Conservation (phyloP, 2,329 filamentous ascomycete genomes). For the Xylariaceae sp. region DNA sequence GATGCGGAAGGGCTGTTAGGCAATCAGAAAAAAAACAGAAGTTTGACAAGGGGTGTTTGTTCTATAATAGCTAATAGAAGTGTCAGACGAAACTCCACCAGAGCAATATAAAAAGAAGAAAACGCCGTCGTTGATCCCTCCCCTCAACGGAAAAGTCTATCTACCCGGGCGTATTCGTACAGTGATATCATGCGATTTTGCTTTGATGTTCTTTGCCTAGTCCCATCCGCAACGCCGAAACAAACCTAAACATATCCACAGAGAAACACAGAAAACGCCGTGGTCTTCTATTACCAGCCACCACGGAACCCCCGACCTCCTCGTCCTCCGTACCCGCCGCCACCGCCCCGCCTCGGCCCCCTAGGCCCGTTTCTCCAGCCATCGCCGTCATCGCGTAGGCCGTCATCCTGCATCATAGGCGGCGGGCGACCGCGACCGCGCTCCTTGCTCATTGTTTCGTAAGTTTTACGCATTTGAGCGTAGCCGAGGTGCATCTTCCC, state of each 20-base stretch:
- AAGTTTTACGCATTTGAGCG: conserved; percentile 95
- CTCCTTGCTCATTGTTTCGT: conserved; percentile 79
- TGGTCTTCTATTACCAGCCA: conserved; percentile 30
- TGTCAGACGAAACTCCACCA: not conserved
- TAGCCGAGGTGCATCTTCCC: conserved; percentile 99
- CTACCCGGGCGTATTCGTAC: conserved; percentile 15
- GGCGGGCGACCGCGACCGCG: conserved; percentile 59
- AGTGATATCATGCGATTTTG: conserved; percentile 19
- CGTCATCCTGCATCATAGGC: conserved; percentile 36
- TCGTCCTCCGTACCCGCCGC: conserved; percentile 41
- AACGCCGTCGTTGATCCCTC: not conserved
- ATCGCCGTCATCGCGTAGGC: conserved; percentile 45
- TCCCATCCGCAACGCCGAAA: conserved; percentile 21
- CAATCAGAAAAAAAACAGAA: not conserved
- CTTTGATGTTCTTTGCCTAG: conserved; percentile 10
- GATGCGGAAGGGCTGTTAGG: not conserved
- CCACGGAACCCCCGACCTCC: conserved; percentile 39
- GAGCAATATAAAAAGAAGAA: no score
- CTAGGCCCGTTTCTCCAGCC: conserved; percentile 41
- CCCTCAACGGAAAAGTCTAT: conserved; percentile 10
- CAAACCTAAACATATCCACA: conserved; percentile 23
- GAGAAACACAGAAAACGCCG: not conserved
- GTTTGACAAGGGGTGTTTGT: not conserved
- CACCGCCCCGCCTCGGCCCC: conserved; percentile 47
- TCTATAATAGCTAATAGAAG: conserved; percentile 16